Evolutionary conservation across 441 rosid genomes (phyloP), one percentile per base, ranked within the genome.

Genomic region (Jatropha podagrica): DNA sequence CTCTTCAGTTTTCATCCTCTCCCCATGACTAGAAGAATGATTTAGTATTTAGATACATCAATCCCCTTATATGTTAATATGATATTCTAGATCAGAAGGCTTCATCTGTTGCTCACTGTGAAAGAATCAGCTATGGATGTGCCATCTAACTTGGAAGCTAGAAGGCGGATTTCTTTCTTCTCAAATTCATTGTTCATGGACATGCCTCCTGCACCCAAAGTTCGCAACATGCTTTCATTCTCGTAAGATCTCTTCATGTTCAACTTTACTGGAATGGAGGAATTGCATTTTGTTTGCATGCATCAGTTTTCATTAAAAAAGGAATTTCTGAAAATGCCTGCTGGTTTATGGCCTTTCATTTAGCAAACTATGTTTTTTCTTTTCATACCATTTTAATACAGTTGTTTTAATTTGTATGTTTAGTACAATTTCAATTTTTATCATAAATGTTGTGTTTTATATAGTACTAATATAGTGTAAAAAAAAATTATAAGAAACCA

Each of bases 61-160:
- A 59, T 71, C 51, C 55, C 52, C 17, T 48, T 49, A 41, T 55
- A 48, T 77, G 12, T 48, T 48, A 49, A 66, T 51, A 52, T 23
- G 46, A 26, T 44, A 20, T 42, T 78, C 71, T 88, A 97, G 99
- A 97, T 94, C 78, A 93, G 92, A 72, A 85, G 98, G 68, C 89
- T 97, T 77, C 84, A 81, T 84, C 89, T 94, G 17, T 86, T 97
- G 87, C 94, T 97, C 68, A 97, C 94, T 65, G 92, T 97, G 7
- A 97, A 97, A 86, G 99, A 97, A 81, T 97, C 99, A 37, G 99
- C 99, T 46, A 97, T 95, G 99, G 99, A 97, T 84, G 99, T 97
- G n/a, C 99, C 99, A 46, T 89, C 99, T 63, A 97, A 97, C 88
- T 81, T 97, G 73, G 98, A 97, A 87, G 99, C 99, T 77, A 85